These are phyloP conservation scores for Emericellopsis atlantica DNA, from an alignment of 2,329 filamentous ascomycete genomes.

Conservation along the genomic window DNA sequence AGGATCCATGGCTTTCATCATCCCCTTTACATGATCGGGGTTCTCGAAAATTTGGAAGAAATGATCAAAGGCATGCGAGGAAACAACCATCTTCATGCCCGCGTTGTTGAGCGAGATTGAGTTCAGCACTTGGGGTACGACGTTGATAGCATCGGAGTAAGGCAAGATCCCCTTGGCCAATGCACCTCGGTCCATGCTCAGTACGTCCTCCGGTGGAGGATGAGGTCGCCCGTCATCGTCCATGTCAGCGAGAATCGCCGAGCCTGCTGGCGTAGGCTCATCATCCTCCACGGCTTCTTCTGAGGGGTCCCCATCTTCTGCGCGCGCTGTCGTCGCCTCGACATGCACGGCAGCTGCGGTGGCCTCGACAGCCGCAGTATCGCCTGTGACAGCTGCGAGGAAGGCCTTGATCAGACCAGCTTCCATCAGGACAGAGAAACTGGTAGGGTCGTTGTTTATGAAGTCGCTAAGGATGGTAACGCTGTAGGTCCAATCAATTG, in stretches of 20 bases:
- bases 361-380: slow-evolving; percentile 20
- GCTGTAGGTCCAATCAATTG: slow-evolving; percentile 89
- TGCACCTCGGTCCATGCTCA: slow-evolving; percentile 25
- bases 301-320: too few relatives aligned
- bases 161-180: slow-evolving; percentile 66
- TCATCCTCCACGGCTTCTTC: slow-evolving; percentile 17
- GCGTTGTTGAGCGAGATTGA: slow-evolving; percentile 85
- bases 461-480: slow-evolving; percentile 89
- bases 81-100: slow-evolving; percentile 78
- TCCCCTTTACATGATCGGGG: slow-evolving; percentile 71
- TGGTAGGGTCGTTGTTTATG: slow-evolving; percentile 97
- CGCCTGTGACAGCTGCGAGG: slow-evolving; percentile 64
- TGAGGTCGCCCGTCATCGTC: slow-evolving; percentile 29
- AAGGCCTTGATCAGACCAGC: slow-evolving; percentile 81
- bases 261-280: slow-evolving; percentile 20
- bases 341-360: slow-evolving; percentile 6
- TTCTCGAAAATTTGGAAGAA: slow-evolving; percentile 98
- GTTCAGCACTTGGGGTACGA: slow-evolving; percentile 78
- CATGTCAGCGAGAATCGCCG: slow-evolving; percentile 20
- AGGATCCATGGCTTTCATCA: slow-evolving; percentile 23
- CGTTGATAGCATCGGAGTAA: slow-evolving; percentile 77
- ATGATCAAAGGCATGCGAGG: slow-evolving; percentile 68
- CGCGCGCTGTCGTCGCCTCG: slow-evolving; percentile 3
- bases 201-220: slow-evolving; percentile 36
- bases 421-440: slow-evolving; percentile 90